A percentile compares a stretch with the other conserved stretches of the same genome.
These are phyloP conservation scores for Pythium folliculosum DNA, from an alignment of 352 stramenopile species.

Conservation along the genomic window DNA sequence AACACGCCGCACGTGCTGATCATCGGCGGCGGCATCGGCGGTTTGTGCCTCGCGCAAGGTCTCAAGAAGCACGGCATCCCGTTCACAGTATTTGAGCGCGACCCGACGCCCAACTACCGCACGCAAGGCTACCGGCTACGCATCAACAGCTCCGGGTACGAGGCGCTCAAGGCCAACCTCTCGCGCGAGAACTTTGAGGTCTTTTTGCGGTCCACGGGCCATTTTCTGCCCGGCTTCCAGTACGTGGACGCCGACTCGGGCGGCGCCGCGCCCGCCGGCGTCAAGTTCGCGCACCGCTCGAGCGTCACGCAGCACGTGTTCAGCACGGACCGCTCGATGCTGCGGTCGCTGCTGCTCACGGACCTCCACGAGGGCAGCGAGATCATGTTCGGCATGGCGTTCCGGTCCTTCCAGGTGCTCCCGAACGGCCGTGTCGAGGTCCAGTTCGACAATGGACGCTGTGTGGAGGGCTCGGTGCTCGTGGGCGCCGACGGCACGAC, in stretches of 20 bases:
- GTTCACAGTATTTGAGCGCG: conserved; percentile 69
- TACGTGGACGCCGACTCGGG: conserved; percentile 50
- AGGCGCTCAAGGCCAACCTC: conserved; percentile 55
- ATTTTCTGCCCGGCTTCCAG: conserved; percentile 53
- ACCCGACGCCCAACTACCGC: conserved; percentile 62
- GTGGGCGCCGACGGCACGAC: conserved; percentile 63
- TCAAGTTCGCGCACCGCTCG: conserved; percentile 10
- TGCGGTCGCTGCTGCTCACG: conserved; percentile 39
- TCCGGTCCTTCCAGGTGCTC: conserved; percentile 45
- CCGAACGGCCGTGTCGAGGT: conserved; percentile 56
- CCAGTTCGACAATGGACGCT: conserved; percentile 53
- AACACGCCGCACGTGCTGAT: conserved; percentile 23
- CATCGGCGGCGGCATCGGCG: conserved; percentile 56
- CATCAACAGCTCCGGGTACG: conserved; percentile 61
- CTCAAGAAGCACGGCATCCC: conserved; percentile 60
- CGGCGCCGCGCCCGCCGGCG: background rate
- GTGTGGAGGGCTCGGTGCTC: conserved; percentile 47
- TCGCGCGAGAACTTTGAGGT: conserved; percentile 54
- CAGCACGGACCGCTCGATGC: conserved; percentile 27
- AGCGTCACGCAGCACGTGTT: conserved; percentile 29
- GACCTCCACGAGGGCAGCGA: conserved; percentile 53
- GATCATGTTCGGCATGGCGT: conserved; percentile 58
- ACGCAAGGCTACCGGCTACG: conserved; percentile 62
- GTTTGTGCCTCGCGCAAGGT: conserved; percentile 59
- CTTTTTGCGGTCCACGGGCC: conserved; percentile 49